Evolutionary conservation across 176 grass and related monocot species (phyloP).

Genomic region (Lolium perenne): DNA sequence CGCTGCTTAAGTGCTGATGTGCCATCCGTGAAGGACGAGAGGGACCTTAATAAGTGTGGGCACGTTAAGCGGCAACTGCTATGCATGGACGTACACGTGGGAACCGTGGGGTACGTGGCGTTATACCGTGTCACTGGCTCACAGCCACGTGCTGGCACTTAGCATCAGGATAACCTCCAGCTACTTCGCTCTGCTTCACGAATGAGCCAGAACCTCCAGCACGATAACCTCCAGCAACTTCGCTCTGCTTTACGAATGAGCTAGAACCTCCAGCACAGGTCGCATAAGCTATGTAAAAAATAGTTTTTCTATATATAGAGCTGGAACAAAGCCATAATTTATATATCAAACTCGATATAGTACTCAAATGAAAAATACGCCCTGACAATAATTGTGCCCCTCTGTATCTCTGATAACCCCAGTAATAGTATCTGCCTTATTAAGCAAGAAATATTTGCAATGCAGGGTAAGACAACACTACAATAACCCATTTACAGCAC

Average conservation of each 20-base stretch:
- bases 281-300: too few species aligned
- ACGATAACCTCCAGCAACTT: too few species aligned
- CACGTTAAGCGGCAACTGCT: conserved; percentile 35
- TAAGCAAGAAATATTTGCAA: not conserved
- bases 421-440: not conserved
- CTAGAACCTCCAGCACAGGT: too few species aligned
- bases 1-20: not conserved
- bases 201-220: not conserved
- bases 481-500: conserved; percentile 7
- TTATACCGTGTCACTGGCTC: not conserved
- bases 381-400: too few species aligned
- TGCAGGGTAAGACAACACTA: not conserved
- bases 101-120: not conserved
- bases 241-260: too few species aligned
- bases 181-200: not conserved
- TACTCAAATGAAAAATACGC: too few species aligned
- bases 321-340: too few species aligned
- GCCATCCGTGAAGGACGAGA: not conserved
- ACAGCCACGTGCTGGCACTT: not conserved
- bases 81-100: not conserved
- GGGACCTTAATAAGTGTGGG: conserved; percentile 27
- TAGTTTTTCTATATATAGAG: too few species aligned
- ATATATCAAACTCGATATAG: too few species aligned
- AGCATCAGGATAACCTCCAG: not conserved
- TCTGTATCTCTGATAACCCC: not conserved